Conservation (phyloP, 202 grass and related monocot genomes). For the Zoysia matrella region DNA sequence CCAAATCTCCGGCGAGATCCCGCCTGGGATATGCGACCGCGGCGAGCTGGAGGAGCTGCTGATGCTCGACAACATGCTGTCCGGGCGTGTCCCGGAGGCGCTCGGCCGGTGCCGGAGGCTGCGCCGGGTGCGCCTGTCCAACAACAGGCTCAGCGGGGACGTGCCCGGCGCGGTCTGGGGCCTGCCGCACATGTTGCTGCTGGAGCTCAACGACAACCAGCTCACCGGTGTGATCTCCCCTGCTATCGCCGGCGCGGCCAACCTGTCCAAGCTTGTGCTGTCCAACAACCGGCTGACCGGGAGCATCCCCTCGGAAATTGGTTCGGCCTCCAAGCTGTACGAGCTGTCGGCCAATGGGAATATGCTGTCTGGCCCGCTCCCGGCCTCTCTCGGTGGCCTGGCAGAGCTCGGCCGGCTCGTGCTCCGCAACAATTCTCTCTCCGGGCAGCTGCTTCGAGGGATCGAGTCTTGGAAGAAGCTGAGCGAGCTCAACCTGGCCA, state of each 20-base stretch:
- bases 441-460: slow-evolving; percentile 72
- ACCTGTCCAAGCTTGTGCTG: slow-evolving; percentile 75
- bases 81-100: slow-evolving; percentile 57
- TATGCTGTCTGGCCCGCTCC: slow-evolving; percentile 72
- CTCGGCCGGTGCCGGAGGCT: slow-evolving; percentile 71
- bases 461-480: slow-evolving; percentile 82
- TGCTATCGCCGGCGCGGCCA: slow-evolving; percentile 67
- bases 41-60: slow-evolving; percentile 85
- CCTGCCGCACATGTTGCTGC: slow-evolving; percentile 72
- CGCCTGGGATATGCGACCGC: slow-evolving; percentile 67
- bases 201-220: slow-evolving; percentile 74
- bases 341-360: slow-evolving; percentile 80
- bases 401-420: slow-evolving; percentile 70
- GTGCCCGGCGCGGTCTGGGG: slow-evolving; percentile 79
- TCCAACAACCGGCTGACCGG: slow-evolving; percentile 72
- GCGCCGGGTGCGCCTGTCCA: slow-evolving; percentile 67
- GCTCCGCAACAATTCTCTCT: slow-evolving; percentile 72
- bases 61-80: slow-evolving; percentile 64
- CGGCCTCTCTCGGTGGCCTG: slow-evolving; percentile 57
- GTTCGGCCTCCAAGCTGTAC: slow-evolving; percentile 62
- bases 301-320: slow-evolving; percentile 77
- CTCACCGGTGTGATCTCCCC: slow-evolving; percentile 78
- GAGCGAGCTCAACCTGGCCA: slow-evolving; percentile 71
- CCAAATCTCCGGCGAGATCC: slow-evolving; percentile 70
- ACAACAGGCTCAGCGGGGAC: slow-evolving; percentile 63